Evolutionary conservation across 2,329 filamentous ascomycete species (phyloP).

Genomic region (Arachnopeziza araneosa): DNA sequence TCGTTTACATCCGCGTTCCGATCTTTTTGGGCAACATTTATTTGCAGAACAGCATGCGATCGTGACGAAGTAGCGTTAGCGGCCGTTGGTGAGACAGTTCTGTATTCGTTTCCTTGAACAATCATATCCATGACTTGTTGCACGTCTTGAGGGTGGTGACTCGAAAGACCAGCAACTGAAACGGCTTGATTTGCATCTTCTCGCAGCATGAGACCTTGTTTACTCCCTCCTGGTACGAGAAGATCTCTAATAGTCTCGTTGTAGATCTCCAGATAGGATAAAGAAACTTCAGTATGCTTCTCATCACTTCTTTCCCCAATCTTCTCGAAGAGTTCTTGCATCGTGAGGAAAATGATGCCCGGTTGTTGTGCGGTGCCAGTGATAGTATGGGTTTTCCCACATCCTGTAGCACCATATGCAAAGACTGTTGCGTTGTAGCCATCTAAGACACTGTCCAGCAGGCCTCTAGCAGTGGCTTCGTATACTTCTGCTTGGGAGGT

Average conservation of each 20-base stretch:
- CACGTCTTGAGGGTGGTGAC: slow-evolving; percentile 84
- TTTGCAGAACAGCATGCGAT: slow-evolving; percentile 94
- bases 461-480: slow-evolving; percentile 79
- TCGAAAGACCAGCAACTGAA: slow-evolving; percentile 83
- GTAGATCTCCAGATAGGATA: slow-evolving; percentile 97
- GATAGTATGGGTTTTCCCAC: slow-evolving; percentile 98
- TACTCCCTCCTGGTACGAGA: slow-evolving; percentile 73
- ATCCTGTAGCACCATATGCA: slow-evolving; percentile 95
- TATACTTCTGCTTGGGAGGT: slow-evolving; percentile 90
- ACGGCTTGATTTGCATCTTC: slow-evolving; percentile 94
- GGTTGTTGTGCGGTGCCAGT: slow-evolving; percentile 87
- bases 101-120: slow-evolving; percentile 85
- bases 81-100: slow-evolving; percentile 93
- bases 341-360: slow-evolving; percentile 96
- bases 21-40: slow-evolving; percentile 92
- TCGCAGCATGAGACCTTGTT: slow-evolving; percentile 80
- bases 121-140: slow-evolving; percentile 99
- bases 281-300: slow-evolving; percentile 81
- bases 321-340: slow-evolving; percentile 98
- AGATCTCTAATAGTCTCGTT: slow-evolving; percentile 98
- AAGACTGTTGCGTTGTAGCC: slow-evolving; percentile 99
- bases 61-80: slow-evolving; percentile 96
- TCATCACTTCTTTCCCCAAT: slow-evolving; percentile 82
- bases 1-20: slow-evolving; percentile 89
- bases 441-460: slow-evolving; percentile 93